Evolutionary conservation across 495 filamentous ascomycete genomes (phyloP).

Genomic region (Penicillium lividum): DNA sequence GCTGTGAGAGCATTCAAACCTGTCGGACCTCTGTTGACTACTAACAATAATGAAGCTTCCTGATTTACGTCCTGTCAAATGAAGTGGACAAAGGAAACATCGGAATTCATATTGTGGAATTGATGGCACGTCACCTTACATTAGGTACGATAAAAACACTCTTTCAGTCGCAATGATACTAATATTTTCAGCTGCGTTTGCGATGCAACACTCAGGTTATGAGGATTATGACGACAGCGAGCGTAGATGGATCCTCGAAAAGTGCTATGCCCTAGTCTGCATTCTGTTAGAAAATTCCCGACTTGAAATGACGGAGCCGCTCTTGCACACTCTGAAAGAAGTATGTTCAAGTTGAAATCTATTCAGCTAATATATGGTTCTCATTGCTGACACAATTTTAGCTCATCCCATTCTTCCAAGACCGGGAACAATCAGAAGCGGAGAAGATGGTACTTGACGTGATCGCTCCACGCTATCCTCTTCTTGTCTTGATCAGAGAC

Average conservation of each 20-base stretch:
- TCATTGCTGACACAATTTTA: neutral
- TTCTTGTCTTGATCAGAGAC: neutral
- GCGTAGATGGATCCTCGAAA: neutral
- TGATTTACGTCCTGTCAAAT: neutral
- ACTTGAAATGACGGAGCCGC: neutral
- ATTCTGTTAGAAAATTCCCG: neutral
- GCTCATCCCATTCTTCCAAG: neutral
- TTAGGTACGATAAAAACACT: neutral
- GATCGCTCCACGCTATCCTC: neutral
- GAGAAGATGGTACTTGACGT: neutral
- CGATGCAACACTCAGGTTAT: neutral
- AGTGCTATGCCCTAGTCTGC: neutral
- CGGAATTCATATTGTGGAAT: neutral
- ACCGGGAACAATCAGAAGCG: neutral
- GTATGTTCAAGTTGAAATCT: neutral
- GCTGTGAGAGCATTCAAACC: neutral
- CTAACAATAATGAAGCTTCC: neutral
- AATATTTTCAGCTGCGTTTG: neutral
- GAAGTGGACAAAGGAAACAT: neutral
- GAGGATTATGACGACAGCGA: neutral
- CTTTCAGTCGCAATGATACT: neutral
- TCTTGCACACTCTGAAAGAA: neutral
- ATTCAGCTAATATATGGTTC: neutral
- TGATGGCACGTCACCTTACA: neutral
- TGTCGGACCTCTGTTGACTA: neutral